Evolutionary conservation across 2,329 filamentous ascomycete species (phyloP).

Genomic region (Orbilia javanica): DNA sequence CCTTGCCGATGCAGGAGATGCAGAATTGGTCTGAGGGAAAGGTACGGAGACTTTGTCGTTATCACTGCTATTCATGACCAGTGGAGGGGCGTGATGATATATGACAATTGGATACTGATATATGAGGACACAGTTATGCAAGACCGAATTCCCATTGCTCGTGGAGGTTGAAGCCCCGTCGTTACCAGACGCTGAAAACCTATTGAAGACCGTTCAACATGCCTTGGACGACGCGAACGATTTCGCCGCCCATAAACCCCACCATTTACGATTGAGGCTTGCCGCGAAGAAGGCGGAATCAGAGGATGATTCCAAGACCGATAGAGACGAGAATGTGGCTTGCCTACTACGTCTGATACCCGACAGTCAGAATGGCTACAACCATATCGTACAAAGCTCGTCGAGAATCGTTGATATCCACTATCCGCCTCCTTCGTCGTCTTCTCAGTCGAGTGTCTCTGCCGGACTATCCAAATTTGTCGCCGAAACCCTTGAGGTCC

Average conservation of each 20-base stretch:
- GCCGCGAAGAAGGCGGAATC: conserved; percentile 64
- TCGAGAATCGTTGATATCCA: conserved; percentile 80
- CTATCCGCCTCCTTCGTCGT: conserved; percentile 78
- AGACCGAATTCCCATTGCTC: conserved; percentile 86
- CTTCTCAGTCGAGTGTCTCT: conserved; percentile 76
- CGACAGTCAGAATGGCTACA: conserved; percentile 66
- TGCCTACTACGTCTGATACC: conserved; percentile 79
- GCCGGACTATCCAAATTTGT: conserved; percentile 81
- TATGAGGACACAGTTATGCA: conserved; percentile 75
- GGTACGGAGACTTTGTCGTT: conserved; percentile 69
- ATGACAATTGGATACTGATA: background rate
- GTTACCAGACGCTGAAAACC: conserved; percentile 73
- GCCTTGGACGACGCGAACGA: conserved; percentile 88
- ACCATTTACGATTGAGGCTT: conserved; percentile 78
- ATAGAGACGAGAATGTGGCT: conserved; percentile 70
- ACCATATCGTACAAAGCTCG: conserved; percentile 74
- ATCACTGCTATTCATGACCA: background rate
- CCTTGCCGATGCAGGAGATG: conserved; percentile 87
- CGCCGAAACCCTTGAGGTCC: conserved; percentile 79
- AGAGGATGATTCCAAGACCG: conserved; percentile 48
- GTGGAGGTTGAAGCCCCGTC: conserved; percentile 80
- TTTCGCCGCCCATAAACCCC: conserved; percentile 76
- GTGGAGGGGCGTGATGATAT: background rate
- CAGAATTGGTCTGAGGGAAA: conserved; percentile 90
- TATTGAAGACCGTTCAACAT: conserved; percentile 82